Conservation (phyloP, 1,284 basidiomycete species). For the Ustilago hordei region DNA sequence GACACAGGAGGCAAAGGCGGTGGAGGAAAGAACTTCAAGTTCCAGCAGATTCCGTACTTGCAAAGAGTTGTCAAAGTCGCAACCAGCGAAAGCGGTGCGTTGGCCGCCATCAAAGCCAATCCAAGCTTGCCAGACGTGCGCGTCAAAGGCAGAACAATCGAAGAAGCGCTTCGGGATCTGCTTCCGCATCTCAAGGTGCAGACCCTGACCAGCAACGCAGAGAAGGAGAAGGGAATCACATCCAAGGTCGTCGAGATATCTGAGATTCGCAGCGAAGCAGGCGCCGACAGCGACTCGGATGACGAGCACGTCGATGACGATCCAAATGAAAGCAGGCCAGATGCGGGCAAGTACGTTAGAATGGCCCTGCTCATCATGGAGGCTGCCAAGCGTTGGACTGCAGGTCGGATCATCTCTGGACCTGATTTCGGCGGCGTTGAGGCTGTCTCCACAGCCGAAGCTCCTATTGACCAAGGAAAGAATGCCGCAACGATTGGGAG, state of each 20-base stretch:
- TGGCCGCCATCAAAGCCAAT: slow-evolving; percentile 85
- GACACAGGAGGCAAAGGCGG: slow-evolving; percentile 44
- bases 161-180: slow-evolving; percentile 76
- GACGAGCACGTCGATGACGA: slow-evolving; percentile 31
- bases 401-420: slow-evolving; percentile 62
- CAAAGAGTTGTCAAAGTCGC: slow-evolving; percentile 87
- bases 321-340: slow-evolving; percentile 2
- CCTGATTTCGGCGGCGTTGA: neutral
- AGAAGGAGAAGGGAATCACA: slow-evolving; percentile 48
- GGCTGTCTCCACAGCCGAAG: neutral
- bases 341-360: slow-evolving; percentile 31
- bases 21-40: slow-evolving; percentile 72
- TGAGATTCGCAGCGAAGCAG: slow-evolving; percentile 60
- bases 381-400: slow-evolving; percentile 72
- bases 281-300: slow-evolving; percentile 69
- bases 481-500: slow-evolving; percentile 6
- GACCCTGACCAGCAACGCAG: slow-evolving; percentile 33
- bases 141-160: slow-evolving; percentile 76
- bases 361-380: slow-evolving; percentile 70
- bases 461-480: neutral
- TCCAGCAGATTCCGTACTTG: slow-evolving; percentile 82
- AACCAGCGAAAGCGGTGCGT: slow-evolving; percentile 88
- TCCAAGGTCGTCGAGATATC: slow-evolving; percentile 51
- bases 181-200: slow-evolving; percentile 61
- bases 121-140: slow-evolving; percentile 76